Percentiles rank a stretch among this genome's conserved stretches.
Evolutionary conservation across 2,329 filamentous ascomycete species (phyloP).

Genomic region (Aspergillus ruber): DNA sequence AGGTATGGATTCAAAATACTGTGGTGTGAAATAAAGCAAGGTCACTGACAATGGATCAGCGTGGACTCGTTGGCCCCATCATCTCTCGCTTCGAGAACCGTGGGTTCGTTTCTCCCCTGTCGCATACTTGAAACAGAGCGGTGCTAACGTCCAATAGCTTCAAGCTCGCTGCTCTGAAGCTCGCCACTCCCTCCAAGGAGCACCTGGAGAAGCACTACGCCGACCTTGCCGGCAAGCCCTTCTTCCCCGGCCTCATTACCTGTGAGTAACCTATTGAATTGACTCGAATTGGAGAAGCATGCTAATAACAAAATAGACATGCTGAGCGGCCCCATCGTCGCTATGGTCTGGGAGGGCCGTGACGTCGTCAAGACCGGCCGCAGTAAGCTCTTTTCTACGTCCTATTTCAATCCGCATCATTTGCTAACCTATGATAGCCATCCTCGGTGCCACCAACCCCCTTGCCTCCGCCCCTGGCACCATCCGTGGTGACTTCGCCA

Average conservation of each 20-base stretch:
- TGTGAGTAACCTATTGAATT: constrained; percentile 54
- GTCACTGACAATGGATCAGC: constrained; percentile 49
- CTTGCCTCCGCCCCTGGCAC: constrained; percentile 89
- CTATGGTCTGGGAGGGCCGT: constrained; percentile 99
- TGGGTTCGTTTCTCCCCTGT: constrained; percentile 54
- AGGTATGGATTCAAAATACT: constrained; percentile 53
- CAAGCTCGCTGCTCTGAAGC: constrained; percentile 98
- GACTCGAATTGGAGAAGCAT: neutral
- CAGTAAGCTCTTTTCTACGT: constrained; percentile 48
- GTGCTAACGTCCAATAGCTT: constrained; percentile 52
- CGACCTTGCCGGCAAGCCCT: constrained; percentile 88
- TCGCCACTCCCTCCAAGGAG: constrained; percentile 77
- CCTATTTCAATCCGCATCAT: neutral
- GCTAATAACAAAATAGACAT: constrained; percentile 61
- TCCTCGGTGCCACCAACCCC: constrained; percentile 99
- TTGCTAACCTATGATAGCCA: constrained; percentile 44
- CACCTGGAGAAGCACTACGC: constrained; percentile 98
- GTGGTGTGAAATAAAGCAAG: constrained; percentile 7
- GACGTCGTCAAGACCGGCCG: constrained; percentile 99
- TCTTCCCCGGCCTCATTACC: constrained; percentile 90
- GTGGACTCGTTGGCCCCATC: constrained; percentile 96
- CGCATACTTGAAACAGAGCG: neutral
- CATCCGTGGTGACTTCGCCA: constrained; percentile 91
- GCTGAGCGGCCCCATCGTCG: constrained; percentile 90
- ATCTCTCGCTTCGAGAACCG: constrained; percentile 96